Conservation (phyloP, 2,329 filamentous ascomycete genomes). For the Ilyonectria mors-panacis region DNA sequence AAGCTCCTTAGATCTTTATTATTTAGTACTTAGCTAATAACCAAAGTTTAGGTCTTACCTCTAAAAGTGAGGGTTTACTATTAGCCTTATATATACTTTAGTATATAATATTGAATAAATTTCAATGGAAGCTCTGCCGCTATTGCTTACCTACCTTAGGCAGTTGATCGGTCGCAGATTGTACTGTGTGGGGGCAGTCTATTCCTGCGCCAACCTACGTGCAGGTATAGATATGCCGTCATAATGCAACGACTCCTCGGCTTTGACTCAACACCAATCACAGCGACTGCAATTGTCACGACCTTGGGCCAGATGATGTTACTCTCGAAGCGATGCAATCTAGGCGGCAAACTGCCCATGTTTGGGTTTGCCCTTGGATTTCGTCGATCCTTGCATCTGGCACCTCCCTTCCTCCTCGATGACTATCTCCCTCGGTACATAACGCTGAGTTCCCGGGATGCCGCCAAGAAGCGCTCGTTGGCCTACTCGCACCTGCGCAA, state of each 20-base stretch:
- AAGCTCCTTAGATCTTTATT: no score
- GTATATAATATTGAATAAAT: no score
- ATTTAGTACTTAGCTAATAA: no score
- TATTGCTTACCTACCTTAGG: no score
- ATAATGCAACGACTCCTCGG: constrained; percentile 2
- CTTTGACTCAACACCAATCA: constrained; percentile 44
- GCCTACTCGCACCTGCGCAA: constrained; percentile 83
- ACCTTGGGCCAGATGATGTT: constrained; percentile 31
- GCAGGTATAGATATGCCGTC: constrained; percentile 10
- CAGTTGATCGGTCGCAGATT: no score
- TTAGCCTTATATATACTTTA: no score
- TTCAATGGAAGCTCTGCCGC: no score
- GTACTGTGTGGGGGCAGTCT: no score
- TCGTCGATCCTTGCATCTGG: constrained; percentile 63
- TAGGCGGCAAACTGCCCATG: constrained; percentile 13
- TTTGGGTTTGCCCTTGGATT: neutral
- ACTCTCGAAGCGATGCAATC: constrained; percentile 26
- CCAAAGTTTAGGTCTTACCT: no score
- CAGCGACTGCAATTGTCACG: constrained; percentile 39
- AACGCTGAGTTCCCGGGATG: constrained; percentile 76
- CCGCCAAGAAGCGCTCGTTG: constrained; percentile 78
- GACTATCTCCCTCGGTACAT: constrained; percentile 82
- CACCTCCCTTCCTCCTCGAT: constrained; percentile 79
- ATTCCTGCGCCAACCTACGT: neutral
- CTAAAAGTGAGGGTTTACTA: no score